Conservation (phyloP, 2,329 filamentous ascomycete species). For the Paecilomyces sp. region DNA sequence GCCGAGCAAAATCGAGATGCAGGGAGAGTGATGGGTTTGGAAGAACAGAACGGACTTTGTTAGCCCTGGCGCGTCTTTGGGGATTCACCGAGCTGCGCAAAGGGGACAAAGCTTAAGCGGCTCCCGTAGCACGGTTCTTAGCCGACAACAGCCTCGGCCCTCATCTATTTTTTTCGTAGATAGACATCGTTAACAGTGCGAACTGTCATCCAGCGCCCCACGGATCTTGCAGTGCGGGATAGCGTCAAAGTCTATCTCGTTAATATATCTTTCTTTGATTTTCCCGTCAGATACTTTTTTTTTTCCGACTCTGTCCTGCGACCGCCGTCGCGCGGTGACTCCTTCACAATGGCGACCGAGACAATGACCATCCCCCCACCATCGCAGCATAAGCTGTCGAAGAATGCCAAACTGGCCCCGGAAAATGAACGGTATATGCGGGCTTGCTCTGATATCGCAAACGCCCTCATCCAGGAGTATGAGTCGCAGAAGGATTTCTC, state of each 20-base stretch:
- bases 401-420: slow-evolving; percentile 69
- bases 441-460: slow-evolving; percentile 93
- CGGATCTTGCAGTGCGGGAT: neutral
- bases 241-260: neutral
- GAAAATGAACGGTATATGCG: slow-evolving; percentile 93
- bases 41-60: neutral
- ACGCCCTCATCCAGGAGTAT: slow-evolving; percentile 87
- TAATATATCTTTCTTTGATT: neutral
- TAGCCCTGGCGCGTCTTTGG: neutral
- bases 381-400: slow-evolving; percentile 51
- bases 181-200: neutral
- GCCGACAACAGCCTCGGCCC: slow-evolving; percentile 1
- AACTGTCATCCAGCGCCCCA: neutral
- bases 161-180: neutral
- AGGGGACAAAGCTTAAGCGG: slow-evolving; percentile 2
- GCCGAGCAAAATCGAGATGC: slow-evolving; percentile 9
- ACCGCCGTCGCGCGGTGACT: slow-evolving; percentile 7
- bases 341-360: slow-evolving; percentile 52
- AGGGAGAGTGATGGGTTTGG: slow-evolving; percentile 1
- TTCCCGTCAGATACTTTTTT: neutral
- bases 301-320: neutral
- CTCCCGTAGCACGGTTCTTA: neutral
- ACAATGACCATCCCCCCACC: slow-evolving; percentile 52
- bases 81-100: neutral
- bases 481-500: slow-evolving; percentile 69